phyloP scores from a whole-genome alignment of 495 filamentous ascomycete species.

The Penicillium turbatum region DNA sequence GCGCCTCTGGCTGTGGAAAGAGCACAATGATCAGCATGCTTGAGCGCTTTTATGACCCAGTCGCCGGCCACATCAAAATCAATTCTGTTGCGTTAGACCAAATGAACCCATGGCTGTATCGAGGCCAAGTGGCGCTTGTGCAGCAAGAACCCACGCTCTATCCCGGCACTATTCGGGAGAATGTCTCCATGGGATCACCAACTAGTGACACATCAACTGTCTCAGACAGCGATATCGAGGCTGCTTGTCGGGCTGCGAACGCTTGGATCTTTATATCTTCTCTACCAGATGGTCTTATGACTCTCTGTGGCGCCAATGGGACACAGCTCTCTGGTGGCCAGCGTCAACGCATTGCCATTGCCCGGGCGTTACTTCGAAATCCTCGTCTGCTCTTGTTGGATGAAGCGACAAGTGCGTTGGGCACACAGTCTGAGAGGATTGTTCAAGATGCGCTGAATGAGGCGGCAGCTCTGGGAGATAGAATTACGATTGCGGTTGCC shows the following conservation, averaged over 20 bases:
- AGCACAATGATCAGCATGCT: slow-evolving; percentile 51
- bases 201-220: slow-evolving; percentile 12
- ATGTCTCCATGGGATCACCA: slow-evolving; percentile 34
- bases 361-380: slow-evolving; percentile 45
- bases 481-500: slow-evolving; percentile 40
- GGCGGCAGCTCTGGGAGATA: slow-evolving; percentile 29
- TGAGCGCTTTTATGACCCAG: slow-evolving; percentile 51
- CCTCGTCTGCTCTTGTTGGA: slow-evolving; percentile 49
- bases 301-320: slow-evolving; percentile 20
- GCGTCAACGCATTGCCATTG: slow-evolving; percentile 48
- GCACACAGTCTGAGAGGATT: slow-evolving; percentile 43
- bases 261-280: slow-evolving; percentile 30
- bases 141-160: slow-evolving; percentile 42
- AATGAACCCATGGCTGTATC: slow-evolving; percentile 21
- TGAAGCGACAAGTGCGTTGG: slow-evolving; percentile 57
- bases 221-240: slow-evolving; percentile 17
- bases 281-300: slow-evolving; percentile 28
- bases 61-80: slow-evolving; percentile 27
- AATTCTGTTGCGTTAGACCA: slow-evolving; percentile 13
- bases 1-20: slow-evolving; percentile 55
- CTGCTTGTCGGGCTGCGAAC: slow-evolving; percentile 32
- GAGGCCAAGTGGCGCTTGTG: slow-evolving; percentile 32
- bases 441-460: slow-evolving; percentile 34
- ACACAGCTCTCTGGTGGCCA: slow-evolving; percentile 41
- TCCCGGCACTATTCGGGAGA: slow-evolving; percentile 42